A percentile compares a stretch with the other conserved stretches of the same genome.
phyloP scores from a whole-genome alignment of 1,284 basidiomycete genomes.

The Spongispora temasekensis region DNA sequence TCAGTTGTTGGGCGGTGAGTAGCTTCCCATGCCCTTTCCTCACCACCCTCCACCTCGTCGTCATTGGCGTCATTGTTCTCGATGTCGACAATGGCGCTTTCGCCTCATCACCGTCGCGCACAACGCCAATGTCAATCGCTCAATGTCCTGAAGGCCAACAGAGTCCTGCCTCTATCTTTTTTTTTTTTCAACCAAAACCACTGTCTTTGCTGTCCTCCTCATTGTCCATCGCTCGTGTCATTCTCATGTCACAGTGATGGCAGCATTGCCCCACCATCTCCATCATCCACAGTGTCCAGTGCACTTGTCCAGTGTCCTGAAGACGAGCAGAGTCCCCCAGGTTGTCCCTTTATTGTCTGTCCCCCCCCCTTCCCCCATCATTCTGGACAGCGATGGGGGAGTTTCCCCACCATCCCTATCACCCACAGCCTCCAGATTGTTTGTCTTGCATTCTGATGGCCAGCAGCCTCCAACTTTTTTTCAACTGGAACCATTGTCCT shows the following conservation, averaged over 20 bases:
- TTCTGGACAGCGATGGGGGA: neutral
- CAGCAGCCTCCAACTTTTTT: neutral
- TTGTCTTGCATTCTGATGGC: too few species aligned
- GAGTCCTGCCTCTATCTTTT: neutral
- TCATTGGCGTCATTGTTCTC: neutral
- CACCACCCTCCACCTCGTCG: neutral
- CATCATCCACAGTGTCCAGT: too few species aligned
- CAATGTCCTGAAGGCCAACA: neutral
- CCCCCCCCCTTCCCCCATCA: too few species aligned
- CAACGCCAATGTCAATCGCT: neutral
- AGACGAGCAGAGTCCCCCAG: too few species aligned
- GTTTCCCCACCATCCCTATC: neutral
- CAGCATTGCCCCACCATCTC: too few species aligned
- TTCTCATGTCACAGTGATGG: neutral
- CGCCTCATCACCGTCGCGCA: neutral
- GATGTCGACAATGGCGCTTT: neutral
- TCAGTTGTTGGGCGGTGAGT: neutral
- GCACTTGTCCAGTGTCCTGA: too few species aligned
- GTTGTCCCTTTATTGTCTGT: too few species aligned
- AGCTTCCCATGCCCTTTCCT: neutral
- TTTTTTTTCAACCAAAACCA: neutral
- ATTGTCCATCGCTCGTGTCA: neutral
- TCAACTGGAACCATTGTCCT: neutral
- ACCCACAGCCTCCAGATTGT: too few species aligned
- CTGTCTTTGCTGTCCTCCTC: neutral